Base-by-base conservation (phyloP, 148 eudicot species). In the Limonium bicolor region DNA sequence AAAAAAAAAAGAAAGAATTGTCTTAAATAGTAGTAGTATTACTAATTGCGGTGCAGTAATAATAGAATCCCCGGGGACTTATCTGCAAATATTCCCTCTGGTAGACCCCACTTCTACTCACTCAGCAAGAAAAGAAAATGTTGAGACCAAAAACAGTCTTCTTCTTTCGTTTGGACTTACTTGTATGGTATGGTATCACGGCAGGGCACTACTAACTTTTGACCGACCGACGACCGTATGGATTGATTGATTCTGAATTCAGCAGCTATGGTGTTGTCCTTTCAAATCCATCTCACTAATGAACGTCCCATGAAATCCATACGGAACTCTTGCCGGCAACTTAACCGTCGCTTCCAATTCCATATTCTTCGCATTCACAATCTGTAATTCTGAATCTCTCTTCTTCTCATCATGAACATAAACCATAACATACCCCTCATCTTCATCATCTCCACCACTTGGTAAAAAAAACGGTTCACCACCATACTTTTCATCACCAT, bases 291-390 rank as follows among this genome's bases (percentile, higher is more conserved):
- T 46, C 0, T 76, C 59, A 3, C 56, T 61, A 7, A 85, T 63
- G 48, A 85, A 85, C 7, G 95, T 80, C 14, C 95, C 95, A 7
- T 85, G 95, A 35, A 85, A 85, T 2, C 95, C 95, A 13, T 85
- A 85, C 0, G 95, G 92, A 22, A 85, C 95, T 10, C 95, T 55
- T 0, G 92, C 71, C 0, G 92, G 95, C 0, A 80, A 69, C 61
- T 74, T n/a, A 1, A 86, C 61, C 0, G 72, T 46, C 1, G 95
- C 95, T 4, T 74, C 92, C 11, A 67, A 10, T 36, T 77, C 51
- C 53, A 85, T 6, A 11, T 24, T 67, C 26, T 24, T 15, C 3
- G 93, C 86, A 50, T 86, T 73, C 2, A 81, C 78, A 2, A 86
- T 81, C 16, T 77, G 80, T 0, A 86, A 58, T 51, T 86, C 86